phyloP scores from a whole-genome alignment of 371 early-diverging fungal genomes.

The Rhizomucor pusillus region DNA sequence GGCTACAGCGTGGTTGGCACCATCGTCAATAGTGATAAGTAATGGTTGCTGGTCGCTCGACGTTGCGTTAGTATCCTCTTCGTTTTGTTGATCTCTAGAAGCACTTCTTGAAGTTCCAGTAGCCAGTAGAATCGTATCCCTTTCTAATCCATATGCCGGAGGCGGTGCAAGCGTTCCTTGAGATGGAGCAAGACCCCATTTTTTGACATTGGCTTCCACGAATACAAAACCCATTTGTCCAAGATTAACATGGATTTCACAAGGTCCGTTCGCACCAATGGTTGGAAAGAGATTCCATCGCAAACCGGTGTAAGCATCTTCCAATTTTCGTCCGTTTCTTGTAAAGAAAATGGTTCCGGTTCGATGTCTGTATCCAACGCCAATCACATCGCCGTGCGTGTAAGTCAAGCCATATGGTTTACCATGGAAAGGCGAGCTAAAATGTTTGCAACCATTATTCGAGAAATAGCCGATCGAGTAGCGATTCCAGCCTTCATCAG shows the following conservation, averaged over 20 bases:
- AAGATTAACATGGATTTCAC: conserved; percentile 61
- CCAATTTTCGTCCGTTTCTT: conserved; percentile 69
- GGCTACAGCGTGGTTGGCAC: neutral
- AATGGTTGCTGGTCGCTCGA: conserved; percentile 5
- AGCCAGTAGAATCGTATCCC: conserved; percentile 14
- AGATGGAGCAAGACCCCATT: conserved; percentile 76
- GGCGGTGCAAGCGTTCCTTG: conserved; percentile 69
- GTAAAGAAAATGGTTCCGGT: conserved; percentile 78
- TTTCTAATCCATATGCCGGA: conserved; percentile 58
- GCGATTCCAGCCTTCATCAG: conserved; percentile 59
- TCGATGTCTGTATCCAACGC: conserved; percentile 74
- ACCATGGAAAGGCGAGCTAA: conserved; percentile 66
- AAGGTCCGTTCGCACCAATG: conserved; percentile 64
- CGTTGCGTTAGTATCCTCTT: neutral
- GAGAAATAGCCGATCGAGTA: conserved; percentile 73
- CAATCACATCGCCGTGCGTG: conserved; percentile 73
- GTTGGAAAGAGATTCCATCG: conserved; percentile 62
- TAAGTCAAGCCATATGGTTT: conserved; percentile 59
- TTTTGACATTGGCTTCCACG: conserved; percentile 83
- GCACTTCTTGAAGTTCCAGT: neutral
- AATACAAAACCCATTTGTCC: conserved; percentile 63
- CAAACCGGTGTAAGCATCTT: conserved; percentile 56
- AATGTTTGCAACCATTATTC: conserved; percentile 62
- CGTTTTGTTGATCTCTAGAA: neutral
- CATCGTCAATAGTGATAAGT: conserved; percentile 12